Percentiles rank a stretch among this genome's conserved stretches.
Evolutionary conservation across 2,329 filamentous ascomycete species (phyloP).

Genomic region (Aspergillus sp.): DNA sequence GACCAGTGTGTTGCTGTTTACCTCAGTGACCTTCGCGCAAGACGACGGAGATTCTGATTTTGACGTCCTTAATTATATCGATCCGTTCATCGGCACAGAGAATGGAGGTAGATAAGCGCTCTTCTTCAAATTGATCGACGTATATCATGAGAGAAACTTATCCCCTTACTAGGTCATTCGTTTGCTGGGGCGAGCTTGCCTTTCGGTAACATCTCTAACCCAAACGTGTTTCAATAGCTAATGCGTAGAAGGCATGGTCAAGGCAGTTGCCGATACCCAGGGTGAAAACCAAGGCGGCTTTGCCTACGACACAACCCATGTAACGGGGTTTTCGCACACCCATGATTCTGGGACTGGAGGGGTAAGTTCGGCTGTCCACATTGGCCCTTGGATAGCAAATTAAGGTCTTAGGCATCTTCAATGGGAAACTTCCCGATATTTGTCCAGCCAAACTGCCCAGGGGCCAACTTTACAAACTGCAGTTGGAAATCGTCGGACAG

Average conservation of each 20-base stretch:
- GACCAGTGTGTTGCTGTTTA: not conserved
- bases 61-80: conserved; percentile 44
- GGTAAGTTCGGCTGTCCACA: conserved; percentile 22
- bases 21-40: not conserved
- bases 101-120: conserved; percentile 42
- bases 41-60: conserved; percentile 3
- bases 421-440: conserved; percentile 72
- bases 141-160: not conserved
- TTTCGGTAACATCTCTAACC: conserved; percentile 40
- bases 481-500: conserved; percentile 57
- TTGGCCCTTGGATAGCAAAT: no score
- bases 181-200: conserved; percentile 58
- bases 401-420: conserved; percentile 45
- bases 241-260: conserved; percentile 48
- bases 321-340: conserved; percentile 55
- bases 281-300: conserved; percentile 59
- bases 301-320: conserved; percentile 50
- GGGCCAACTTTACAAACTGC: conserved; percentile 63
- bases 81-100: conserved; percentile 57
- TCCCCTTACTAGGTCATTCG: conserved; percentile 48
- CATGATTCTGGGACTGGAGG: conserved; percentile 56
- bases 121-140: not conserved
- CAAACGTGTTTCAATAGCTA: no score
- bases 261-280: conserved; percentile 56
- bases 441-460: conserved; percentile 61